Percentiles rank a stretch among this genome's conserved stretches.
Conservation (phyloP, 495 filamentous ascomycete species). For the Xylaria curta region DNA sequence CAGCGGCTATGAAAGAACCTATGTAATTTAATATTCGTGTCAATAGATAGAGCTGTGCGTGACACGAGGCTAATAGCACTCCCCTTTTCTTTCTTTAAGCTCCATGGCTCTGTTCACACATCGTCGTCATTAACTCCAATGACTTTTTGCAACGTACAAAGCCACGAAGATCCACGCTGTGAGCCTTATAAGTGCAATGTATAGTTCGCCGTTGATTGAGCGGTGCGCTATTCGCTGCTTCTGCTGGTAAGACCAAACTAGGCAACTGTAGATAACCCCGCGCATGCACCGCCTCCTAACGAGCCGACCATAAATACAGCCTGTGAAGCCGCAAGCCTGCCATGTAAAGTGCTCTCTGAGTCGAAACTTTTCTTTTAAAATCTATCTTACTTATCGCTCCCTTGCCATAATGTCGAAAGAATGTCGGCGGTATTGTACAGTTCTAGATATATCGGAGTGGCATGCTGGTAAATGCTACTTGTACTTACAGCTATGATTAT, state of each 20-base stretch:
- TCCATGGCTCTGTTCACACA: no score
- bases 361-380: background rate
- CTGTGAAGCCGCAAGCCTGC: background rate
- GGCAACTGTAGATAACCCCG: background rate
- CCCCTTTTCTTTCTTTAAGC: no score
- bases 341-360: background rate
- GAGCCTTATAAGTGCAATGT: no score
- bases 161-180: no score
- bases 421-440: background rate
- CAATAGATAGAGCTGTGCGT: no score
- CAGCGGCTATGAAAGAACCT: no score
- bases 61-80: no score
- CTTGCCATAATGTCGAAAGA: background rate
- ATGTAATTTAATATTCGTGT: no score
- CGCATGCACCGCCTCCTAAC: background rate
- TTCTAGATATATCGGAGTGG: slow-evolving; percentile 11
- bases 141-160: no score
- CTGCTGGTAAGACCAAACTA: background rate
- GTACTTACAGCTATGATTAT: background rate
- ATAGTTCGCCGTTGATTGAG: background rate
- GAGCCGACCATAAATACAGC: background rate
- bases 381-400: background rate
- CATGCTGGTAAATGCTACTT: background rate
- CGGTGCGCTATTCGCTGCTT: background rate
- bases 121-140: no score